These are phyloP conservation scores for Podospora didyma DNA, from an alignment of 495 filamentous ascomycete species.

Conservation along the genomic window DNA sequence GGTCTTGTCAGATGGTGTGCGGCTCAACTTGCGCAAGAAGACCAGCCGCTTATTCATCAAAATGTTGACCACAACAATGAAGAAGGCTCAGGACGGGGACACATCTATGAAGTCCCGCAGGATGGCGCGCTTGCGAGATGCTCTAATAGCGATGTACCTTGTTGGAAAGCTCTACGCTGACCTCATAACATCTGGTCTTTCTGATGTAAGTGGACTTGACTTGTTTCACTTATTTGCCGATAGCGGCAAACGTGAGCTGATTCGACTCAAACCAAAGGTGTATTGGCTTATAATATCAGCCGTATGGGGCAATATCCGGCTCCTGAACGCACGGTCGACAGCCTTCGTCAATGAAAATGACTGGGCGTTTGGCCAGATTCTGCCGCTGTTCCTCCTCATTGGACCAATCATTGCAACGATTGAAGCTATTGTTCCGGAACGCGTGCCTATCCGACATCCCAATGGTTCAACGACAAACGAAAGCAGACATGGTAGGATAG, in stretches of 20 bases:
- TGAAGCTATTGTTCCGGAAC: not conserved
- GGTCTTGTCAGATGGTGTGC: no score
- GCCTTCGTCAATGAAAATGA: not conserved
- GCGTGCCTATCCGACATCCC: no score
- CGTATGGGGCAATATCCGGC: not conserved
- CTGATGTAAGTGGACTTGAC: not conserved
- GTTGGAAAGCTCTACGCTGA: not conserved
- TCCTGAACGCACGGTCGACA: not conserved
- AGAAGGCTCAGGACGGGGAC: no score
- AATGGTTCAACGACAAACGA: no score
- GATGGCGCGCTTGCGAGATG: no score
- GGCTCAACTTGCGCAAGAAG: no score
- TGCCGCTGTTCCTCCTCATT: not conserved
- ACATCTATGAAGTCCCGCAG: no score
- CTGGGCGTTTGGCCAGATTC: constrained; percentile 4
- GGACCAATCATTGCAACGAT: not conserved
- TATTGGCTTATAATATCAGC: constrained; percentile 4
- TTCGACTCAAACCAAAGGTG: not conserved
- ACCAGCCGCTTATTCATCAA: no score
- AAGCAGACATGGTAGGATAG: no score
- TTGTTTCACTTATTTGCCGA: not conserved
- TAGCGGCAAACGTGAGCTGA: not conserved
- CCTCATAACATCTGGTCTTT: not conserved
- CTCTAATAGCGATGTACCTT: not conserved
- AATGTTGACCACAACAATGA: no score